These are phyloP conservation scores for Cordyceps militaris DNA, from an alignment of 2,329 filamentous ascomycete genomes.

Conservation along the genomic window DNA sequence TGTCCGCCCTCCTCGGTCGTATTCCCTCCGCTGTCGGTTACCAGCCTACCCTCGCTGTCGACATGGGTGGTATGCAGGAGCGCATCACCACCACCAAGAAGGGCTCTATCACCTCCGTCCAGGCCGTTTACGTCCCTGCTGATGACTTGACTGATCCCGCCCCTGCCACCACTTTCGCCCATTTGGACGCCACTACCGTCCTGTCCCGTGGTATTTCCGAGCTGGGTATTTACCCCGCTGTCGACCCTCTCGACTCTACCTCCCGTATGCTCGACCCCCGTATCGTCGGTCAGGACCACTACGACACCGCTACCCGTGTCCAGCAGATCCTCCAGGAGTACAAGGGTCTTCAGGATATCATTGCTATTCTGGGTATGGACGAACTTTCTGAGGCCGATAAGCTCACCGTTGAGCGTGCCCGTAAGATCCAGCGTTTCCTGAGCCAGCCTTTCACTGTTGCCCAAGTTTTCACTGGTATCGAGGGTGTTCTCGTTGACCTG, in stretches of 20 bases:
- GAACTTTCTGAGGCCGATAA: constrained; percentile 98
- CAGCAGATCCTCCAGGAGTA: constrained; percentile 99
- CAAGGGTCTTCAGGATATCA: constrained; percentile 99
- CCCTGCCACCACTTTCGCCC: constrained; percentile 97
- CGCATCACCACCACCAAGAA: constrained; percentile 99
- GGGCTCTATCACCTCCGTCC: constrained; percentile 99
- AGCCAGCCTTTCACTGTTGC: constrained; percentile 94
- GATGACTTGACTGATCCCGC: constrained; percentile 99
- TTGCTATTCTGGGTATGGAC: constrained; percentile 99
- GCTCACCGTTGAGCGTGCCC: constrained; percentile 99
- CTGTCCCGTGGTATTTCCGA: constrained; percentile 99
- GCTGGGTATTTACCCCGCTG: constrained; percentile 99
- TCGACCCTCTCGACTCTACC: constrained; percentile 99
- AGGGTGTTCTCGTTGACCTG: constrained; percentile 93
- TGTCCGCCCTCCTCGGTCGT: constrained; percentile 98
- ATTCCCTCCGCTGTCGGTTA: constrained; percentile 99
- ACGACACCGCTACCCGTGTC: constrained; percentile 86
- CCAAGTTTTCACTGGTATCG: constrained; percentile 81
- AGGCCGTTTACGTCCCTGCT: constrained; percentile 99
- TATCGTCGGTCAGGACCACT: constrained; percentile 97
- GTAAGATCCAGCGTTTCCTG: constrained; percentile 99
- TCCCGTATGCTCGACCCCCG: constrained; percentile 99
- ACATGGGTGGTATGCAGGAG: constrained; percentile 99
- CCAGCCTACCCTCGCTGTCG: constrained; percentile 95
- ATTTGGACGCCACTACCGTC: constrained; percentile 99